Base-by-base conservation (phyloP, 768 basidiomycete genomes). In the Boletus pseudopeckii region DNA sequence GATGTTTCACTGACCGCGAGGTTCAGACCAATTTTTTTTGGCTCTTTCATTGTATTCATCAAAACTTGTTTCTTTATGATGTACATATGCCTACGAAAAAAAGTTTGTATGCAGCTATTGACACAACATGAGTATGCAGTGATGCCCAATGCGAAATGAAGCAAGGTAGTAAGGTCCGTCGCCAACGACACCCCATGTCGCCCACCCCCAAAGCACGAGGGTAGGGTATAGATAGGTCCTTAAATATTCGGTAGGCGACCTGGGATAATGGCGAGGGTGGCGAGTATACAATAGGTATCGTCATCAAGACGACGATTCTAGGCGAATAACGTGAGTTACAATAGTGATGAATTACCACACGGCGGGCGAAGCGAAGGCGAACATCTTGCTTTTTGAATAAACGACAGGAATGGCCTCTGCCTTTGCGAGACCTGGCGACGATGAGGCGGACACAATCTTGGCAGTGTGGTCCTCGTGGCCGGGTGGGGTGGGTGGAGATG, bases 291-390 rank as follows among this genome's bases (percentile, higher is more conserved):
- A 62, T 67, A 58, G 2, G 2, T 1, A 17, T 52, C 64, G 63
- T 65, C 68, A 37, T 72, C 71, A 51, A 72, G 69, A 69, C 65
- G 64, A 49, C 17, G 14, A 28, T 22, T 68, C 65, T 68, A 62
- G 53, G 34, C 50, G 59, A 54, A 60, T 70, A 48, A 56, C 33
- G 50, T 52, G 55, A 54, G 46, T 48, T 55, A 67, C 64, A 63
- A 59, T 58, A 63, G 24, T 37, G 44, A 1, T 10, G 18, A 4
- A 64, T 75, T 77, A 87, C 85, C 85, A 87, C 18, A 75, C 74
- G 1, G 84, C 74, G 0, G 83, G 82, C 1, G 78, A 71, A 11
- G 85, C 85, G 55, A 80, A 78, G 0, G 85, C 83, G 41, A 84
- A 87, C 77, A 84, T 84, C 65, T 83, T 81, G 7, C 67, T 64